Conservation (phyloP, 176 grass and related monocot species). For the Musa acuminata region DNA sequence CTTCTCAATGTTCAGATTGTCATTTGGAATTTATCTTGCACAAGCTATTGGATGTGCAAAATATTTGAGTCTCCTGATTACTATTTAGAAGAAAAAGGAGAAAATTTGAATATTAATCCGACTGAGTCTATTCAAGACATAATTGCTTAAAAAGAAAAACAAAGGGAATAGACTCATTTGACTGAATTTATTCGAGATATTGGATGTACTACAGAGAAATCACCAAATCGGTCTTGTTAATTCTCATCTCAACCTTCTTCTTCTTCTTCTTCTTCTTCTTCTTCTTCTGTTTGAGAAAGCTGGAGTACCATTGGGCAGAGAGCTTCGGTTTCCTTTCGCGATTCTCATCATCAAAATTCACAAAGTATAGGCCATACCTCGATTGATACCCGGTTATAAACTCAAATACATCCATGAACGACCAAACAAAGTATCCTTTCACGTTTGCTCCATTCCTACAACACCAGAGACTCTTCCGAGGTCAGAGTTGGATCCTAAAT, state of each 20-base stretch:
- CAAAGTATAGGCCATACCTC: constrained; percentile 28
- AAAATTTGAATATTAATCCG: too few species aligned
- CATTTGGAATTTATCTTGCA: too few species aligned
- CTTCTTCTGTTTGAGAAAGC: constrained; percentile 34
- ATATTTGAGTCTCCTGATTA: too few species aligned
- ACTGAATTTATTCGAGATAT: neutral
- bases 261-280: constrained; percentile 18
- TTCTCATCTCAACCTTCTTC: constrained; percentile 18
- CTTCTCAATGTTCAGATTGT: too few species aligned
- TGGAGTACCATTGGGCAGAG: constrained; percentile 50
- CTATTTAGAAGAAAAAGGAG: too few species aligned
- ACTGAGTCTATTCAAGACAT: too few species aligned
- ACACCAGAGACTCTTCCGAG: neutral
- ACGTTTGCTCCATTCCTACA: constrained; percentile 51
- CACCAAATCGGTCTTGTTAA: neutral
- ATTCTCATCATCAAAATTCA: constrained; percentile 36
- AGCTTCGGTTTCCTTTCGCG: constrained; percentile 36
- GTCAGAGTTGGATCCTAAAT: neutral
- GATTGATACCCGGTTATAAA: constrained; percentile 33
- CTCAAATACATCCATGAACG: constrained; percentile 60
- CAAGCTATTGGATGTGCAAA: too few species aligned
- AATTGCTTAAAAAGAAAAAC: too few species aligned
- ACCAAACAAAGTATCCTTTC: constrained; percentile 69
- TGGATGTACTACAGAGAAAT: neutral
- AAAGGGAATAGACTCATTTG: too few species aligned